phyloP scores from a whole-genome alignment of 208 protist species.

The Hexamita inflata region DNA sequence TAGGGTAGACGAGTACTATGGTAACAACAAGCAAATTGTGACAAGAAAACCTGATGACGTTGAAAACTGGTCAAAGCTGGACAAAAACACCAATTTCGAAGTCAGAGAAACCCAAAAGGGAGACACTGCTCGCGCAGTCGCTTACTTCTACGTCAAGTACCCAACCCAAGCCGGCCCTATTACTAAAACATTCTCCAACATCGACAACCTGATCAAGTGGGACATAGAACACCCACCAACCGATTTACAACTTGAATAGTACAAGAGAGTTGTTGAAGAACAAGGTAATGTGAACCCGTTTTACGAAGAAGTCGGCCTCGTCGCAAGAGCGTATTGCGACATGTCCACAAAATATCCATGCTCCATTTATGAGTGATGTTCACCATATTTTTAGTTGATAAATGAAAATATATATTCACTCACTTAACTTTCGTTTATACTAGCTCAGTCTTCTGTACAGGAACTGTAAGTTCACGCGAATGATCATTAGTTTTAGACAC shows the following conservation, averaged over 20 bases:
- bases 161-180: neutral
- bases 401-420: no score
- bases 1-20: neutral
- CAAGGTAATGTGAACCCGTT: neutral
- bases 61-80: neutral
- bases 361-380: no score
- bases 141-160: neutral
- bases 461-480: no score
- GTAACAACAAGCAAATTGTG: neutral
- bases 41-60: neutral
- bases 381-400: no score
- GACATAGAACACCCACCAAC: neutral
- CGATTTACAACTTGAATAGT: neutral
- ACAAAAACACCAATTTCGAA: neutral
- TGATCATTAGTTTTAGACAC: no score
- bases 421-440: no score
- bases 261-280: neutral
- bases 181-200: neutral
- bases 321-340: neutral
- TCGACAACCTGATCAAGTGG: neutral
- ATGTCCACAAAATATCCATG: no score
- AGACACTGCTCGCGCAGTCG: neutral
- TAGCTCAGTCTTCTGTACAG: no score
- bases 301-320: neutral
- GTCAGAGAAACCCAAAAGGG: neutral